Evolutionary conservation across 257 asterid species (phyloP).

Genomic region (Thymus mandschuricus): DNA sequence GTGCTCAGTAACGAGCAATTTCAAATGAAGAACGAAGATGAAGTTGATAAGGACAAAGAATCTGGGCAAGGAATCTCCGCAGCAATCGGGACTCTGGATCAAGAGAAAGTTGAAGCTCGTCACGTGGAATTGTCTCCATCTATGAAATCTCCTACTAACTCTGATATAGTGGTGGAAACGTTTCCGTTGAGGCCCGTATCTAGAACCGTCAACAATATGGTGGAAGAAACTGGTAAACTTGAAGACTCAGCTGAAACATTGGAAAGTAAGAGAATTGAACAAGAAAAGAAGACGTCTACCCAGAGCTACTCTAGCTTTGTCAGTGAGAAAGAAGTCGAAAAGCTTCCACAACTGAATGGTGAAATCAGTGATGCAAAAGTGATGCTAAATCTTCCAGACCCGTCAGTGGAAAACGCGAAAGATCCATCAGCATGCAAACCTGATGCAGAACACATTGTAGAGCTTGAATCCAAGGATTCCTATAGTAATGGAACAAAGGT

Average conservation of each 20-base stretch:
- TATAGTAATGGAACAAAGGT: constrained; percentile 37
- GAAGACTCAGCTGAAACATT: constrained; percentile 30
- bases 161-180: constrained; percentile 62
- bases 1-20: constrained; percentile 25
- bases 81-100: constrained; percentile 30
- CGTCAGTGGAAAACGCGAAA: constrained; percentile 36
- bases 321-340: constrained; percentile 31
- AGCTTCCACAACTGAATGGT: constrained; percentile 28
- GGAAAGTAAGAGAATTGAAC: constrained; percentile 35
- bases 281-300: constrained; percentile 24
- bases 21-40: constrained; percentile 23
- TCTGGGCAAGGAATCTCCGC: constrained; percentile 30
- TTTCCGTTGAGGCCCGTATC: constrained; percentile 69
- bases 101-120: constrained; percentile 29
- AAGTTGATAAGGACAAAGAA: constrained; percentile 29
- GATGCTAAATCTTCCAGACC: constrained; percentile 27
- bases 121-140: constrained; percentile 35
- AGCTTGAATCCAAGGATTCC: constrained; percentile 36
- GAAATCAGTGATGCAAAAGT: constrained; percentile 30
- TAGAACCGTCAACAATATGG: constrained; percentile 35
- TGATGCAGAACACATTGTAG: constrained; percentile 15
- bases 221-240: constrained; percentile 40
- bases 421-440: constrained; percentile 26
- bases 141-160: constrained; percentile 22
- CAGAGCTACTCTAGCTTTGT: constrained; percentile 30